Base-by-base conservation (phyloP, 2,329 filamentous ascomycete genomes). In the Fusarium sacchari region DNA sequence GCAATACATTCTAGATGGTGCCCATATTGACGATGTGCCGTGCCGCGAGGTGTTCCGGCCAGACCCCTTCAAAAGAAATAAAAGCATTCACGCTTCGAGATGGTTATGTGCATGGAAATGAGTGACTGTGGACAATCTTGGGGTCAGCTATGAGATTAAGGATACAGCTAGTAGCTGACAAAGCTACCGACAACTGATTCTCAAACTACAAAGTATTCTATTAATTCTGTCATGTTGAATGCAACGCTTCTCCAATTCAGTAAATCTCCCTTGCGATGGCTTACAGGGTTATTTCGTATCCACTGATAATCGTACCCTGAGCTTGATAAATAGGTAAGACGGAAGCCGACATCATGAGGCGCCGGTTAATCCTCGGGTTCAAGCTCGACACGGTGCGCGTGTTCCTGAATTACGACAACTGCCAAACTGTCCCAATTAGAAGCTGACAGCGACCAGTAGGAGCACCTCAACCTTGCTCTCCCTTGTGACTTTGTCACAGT, bases 1-100 rank as follows among this genome's bases (percentile, higher is more conserved):
- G 80, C 80, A 81, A 80, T 81, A 77, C 78, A 80, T 80, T 80
- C 75, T 80, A 79, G 77, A 81, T 80, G 78, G 79, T 81, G 80
- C 77, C 79, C 74, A 81, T 74, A 73, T 77, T 55, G 74, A 59
- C n/a, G 67, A 70, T 69, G 42, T 69, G 66, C 66, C 62, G 65
- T 74, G 74, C 70, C 72, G 64, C 59, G 63, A 73, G 69, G 64
- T 72, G 60, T 70, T 63, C 71, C 56, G 56, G 71, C 59, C 71
- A 69, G 71, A 44, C 61, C 67, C 71, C 60, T 59, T 65, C 24
- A 74, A 73, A 74, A 73, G 66, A 68, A 74, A 64, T 53, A 74
- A 72, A 62, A 65, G 71, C 60, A 70, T 77, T 69, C 61, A 78
- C 63, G 72, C 71, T 73, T 74, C 69, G 60, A 61, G 63, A 50